Percentiles rank a stretch among this genome's conserved stretches.
Evolutionary conservation across 2,329 filamentous ascomycete species (phyloP).

Genomic region (Cladosporium oxysporum): DNA sequence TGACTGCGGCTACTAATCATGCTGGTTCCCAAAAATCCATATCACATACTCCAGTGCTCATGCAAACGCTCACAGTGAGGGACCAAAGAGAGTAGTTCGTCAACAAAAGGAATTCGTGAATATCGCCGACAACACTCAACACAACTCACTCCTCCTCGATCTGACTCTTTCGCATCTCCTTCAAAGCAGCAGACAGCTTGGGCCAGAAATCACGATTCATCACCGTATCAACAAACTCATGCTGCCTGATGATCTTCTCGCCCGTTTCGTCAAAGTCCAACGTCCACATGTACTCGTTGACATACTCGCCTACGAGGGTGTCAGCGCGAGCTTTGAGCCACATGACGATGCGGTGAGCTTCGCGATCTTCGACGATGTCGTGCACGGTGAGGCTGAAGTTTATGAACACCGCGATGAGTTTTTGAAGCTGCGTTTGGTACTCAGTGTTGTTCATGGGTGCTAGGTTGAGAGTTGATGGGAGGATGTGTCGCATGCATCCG

Average conservation of each 20-base stretch:
- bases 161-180: constrained; percentile 9
- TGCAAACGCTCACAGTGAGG: not conserved
- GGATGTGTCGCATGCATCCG: constrained; percentile 32
- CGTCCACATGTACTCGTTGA: constrained; percentile 30
- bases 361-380: constrained; percentile 37
- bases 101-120: not conserved
- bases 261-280: constrained; percentile 26
- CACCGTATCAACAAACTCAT: constrained; percentile 26
- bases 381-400: constrained; percentile 36
- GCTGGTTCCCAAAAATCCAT: not conserved
- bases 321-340: constrained; percentile 38
- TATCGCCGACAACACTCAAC: not conserved
- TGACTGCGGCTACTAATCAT: not conserved
- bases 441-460: constrained; percentile 25
- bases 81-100: not conserved
- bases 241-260: constrained; percentile 23
- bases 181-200: constrained; percentile 24
- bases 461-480: constrained; percentile 31
- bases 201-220: constrained; percentile 29
- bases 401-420: constrained; percentile 34
- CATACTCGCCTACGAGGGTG: constrained; percentile 28
- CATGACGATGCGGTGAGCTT: constrained; percentile 35
- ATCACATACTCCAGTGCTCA: not conserved
- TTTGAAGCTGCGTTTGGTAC: constrained; percentile 27
- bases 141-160: not conserved